Conservation (phyloP, 2,329 filamentous ascomycete species). For the Neofusicoccum sp. region DNA sequence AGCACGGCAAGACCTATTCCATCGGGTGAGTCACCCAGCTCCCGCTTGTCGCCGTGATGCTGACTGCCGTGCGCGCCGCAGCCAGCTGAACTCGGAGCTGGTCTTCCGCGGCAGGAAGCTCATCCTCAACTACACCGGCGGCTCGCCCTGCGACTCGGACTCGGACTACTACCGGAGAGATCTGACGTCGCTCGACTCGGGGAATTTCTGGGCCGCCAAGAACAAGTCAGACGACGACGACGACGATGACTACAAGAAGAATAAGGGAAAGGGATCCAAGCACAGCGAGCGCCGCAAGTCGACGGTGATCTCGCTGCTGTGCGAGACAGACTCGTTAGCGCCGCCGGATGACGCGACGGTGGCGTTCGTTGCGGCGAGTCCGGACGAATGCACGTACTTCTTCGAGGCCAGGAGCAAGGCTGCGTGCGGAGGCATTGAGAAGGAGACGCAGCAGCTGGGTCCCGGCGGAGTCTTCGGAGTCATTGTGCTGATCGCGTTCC, state of each 20-base stretch:
- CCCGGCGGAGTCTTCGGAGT: constrained; percentile 83
- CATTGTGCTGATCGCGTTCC: constrained; percentile 76
- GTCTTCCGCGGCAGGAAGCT: constrained; percentile 68
- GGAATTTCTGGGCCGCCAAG: constrained; percentile 33
- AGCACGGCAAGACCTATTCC: constrained; percentile 68
- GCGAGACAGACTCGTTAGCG: constrained; percentile 76
- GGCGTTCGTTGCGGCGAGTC: constrained; percentile 79
- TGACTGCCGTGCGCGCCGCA: constrained; percentile 31
- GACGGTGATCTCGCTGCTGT: constrained; percentile 88
- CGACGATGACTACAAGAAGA: constrained; percentile 36
- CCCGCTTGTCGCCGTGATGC: background rate
- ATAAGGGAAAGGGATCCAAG: constrained; percentile 43
- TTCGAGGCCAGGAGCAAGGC: constrained; percentile 88
- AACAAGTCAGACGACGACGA: constrained; percentile 43
- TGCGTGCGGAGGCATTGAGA: constrained; percentile 74
- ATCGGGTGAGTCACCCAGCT: constrained; percentile 63
- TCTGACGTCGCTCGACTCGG: constrained; percentile 26
- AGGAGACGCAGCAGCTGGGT: constrained; percentile 61
- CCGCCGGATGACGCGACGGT: constrained; percentile 62
- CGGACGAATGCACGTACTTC: constrained; percentile 92
- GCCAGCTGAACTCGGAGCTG: constrained; percentile 57
- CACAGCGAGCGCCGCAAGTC: constrained; percentile 72
- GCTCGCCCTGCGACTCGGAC: constrained; percentile 48
- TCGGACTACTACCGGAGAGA: constrained; percentile 26
- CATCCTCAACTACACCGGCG: constrained; percentile 55